A percentile compares a stretch with the other conserved stretches of the same genome.
These are phyloP conservation scores for Rheum nobile DNA, from an alignment of 148 eudicot species.

Conservation along the genomic window DNA sequence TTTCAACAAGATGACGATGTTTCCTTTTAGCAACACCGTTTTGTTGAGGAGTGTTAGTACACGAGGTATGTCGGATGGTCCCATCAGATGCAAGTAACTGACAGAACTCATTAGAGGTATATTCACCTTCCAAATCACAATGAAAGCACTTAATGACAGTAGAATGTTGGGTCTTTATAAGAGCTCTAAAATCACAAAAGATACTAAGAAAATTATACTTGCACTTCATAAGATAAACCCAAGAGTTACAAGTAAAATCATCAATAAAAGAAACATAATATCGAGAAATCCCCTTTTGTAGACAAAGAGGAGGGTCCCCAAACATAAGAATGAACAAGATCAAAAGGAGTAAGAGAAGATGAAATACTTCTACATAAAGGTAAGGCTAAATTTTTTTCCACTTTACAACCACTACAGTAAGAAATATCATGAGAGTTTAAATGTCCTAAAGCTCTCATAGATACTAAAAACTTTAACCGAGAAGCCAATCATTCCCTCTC, in stretches of 20 bases:
- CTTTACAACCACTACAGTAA: too few relatives aligned
- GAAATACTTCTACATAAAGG: too few relatives aligned
- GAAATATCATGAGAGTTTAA: too few relatives aligned
- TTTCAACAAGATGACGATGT: slow-evolving; percentile 5
- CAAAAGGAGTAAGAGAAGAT: too few relatives aligned
- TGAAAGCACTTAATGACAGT: background rate
- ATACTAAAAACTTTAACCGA: too few relatives aligned
- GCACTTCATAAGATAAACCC: slow-evolving; percentile 2
- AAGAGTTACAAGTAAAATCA: background rate
- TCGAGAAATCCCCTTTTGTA: too few relatives aligned
- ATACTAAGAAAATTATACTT: background rate
- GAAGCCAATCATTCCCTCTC: too few relatives aligned
- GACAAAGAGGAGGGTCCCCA: background rate
- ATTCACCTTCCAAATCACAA: background rate
- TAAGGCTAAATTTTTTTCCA: too few relatives aligned
- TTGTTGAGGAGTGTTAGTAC: background rate
- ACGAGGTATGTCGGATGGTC: background rate
- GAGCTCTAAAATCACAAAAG: too few relatives aligned
- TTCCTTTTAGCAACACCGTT: slow-evolving; percentile 10
- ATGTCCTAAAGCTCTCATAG: too few relatives aligned
- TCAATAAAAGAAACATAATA: background rate
- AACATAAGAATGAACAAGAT: too few relatives aligned
- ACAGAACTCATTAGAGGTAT: background rate
- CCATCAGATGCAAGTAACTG: background rate
- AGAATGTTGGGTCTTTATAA: too few relatives aligned